Evolutionary conservation across 2,329 filamentous ascomycete species (phyloP).

Genomic region (Apiospora pterosperma): DNA sequence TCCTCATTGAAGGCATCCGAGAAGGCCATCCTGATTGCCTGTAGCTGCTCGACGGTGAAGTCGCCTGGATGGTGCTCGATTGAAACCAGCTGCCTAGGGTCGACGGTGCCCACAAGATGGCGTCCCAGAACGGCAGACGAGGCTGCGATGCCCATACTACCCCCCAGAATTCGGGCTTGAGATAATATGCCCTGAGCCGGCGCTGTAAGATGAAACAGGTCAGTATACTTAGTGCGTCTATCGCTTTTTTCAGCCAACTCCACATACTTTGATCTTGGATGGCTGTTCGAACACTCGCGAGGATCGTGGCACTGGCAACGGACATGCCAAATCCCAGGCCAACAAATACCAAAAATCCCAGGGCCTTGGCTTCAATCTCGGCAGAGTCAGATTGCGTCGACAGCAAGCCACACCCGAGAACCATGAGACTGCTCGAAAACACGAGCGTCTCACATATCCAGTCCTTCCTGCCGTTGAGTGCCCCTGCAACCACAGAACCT

Average conservation of each 20-base stretch:
- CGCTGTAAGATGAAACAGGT: slow-evolving; percentile 29
- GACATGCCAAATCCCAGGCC: slow-evolving; percentile 51
- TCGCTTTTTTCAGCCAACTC: neutral
- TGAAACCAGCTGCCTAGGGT: slow-evolving; percentile 23
- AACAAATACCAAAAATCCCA: slow-evolving; percentile 49
- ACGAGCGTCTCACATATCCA: slow-evolving; percentile 41
- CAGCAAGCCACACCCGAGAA: slow-evolving; percentile 45
- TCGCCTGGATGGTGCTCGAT: slow-evolving; percentile 12
- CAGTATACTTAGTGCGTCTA: neutral
- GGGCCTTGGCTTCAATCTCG: slow-evolving; percentile 38
- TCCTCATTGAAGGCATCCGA: slow-evolving; percentile 41
- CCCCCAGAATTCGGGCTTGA: slow-evolving; percentile 49
- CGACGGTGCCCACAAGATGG: slow-evolving; percentile 25
- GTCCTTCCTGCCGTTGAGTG: slow-evolving; percentile 38
- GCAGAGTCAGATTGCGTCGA: slow-evolving; percentile 33
- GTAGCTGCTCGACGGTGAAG: slow-evolving; percentile 26
- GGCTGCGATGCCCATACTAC: slow-evolving; percentile 51
- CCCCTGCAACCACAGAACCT: slow-evolving; percentile 40
- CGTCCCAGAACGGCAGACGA: slow-evolving; percentile 44
- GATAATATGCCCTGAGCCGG: slow-evolving; percentile 51
- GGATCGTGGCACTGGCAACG: slow-evolving; percentile 44
- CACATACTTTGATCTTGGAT: slow-evolving; percentile 42
- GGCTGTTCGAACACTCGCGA: slow-evolving; percentile 38
- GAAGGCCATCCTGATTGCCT: slow-evolving; percentile 35
- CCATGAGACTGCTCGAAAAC: slow-evolving; percentile 38